Evolutionary conservation across 176 grass and related monocot genomes (phyloP).

Genomic region (Musa troglodytarum): DNA sequence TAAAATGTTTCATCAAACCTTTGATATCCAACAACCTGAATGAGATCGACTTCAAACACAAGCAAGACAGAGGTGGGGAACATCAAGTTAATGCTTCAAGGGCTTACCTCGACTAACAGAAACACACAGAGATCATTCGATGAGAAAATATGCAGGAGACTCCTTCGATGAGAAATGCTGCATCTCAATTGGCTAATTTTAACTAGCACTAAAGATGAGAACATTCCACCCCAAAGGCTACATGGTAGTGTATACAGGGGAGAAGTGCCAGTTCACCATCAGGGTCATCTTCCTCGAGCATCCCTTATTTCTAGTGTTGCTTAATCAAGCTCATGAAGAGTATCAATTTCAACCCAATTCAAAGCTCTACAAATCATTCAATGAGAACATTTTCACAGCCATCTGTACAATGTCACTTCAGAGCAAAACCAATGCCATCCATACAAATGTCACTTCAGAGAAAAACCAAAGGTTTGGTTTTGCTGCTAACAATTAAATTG

Average conservation of each 20-base stretch:
- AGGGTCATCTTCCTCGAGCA: constrained; percentile 9
- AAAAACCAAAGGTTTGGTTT: constrained; percentile 1
- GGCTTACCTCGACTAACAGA: neutral
- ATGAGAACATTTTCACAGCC: constrained; percentile 11
- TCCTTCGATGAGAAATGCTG: neutral
- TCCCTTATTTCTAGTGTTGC: constrained; percentile 13
- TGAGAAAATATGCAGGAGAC: neutral
- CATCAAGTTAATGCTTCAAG: neutral
- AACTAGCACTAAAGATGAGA: neutral
- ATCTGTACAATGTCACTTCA: constrained; percentile 9
- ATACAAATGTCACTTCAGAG: constrained; percentile 6
- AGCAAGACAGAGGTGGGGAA: neutral
- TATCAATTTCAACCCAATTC: neutral
- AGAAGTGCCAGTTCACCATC: constrained; percentile 14
- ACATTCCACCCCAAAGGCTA: constrained; percentile 15
- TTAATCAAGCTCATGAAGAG: constrained; percentile 18
- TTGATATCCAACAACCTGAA: too few relatives aligned
- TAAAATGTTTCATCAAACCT: too few relatives aligned
- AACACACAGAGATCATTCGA: neutral
- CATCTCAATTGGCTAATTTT: neutral
- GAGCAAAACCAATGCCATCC: neutral
- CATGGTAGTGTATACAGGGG: constrained; percentile 14
- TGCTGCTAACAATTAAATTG: constrained; percentile 1
- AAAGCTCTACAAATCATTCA: constrained; percentile 16
- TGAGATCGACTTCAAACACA: too few relatives aligned